phyloP scores from a whole-genome alignment of 1,139 yeast genomes.

The Scheffersomyces segobiensis region DNA sequence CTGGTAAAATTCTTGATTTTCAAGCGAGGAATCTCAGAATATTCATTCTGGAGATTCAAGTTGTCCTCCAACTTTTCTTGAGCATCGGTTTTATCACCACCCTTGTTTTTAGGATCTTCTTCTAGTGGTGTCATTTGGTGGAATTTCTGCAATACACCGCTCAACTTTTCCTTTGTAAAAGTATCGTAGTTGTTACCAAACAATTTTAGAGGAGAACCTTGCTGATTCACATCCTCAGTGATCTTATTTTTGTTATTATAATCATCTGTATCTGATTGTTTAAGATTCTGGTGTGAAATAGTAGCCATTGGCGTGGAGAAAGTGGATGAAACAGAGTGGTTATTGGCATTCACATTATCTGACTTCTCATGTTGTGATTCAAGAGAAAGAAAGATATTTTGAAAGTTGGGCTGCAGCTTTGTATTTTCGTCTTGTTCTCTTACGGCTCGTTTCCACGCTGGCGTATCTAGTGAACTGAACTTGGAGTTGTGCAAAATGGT shows the following conservation, averaged over 20 bases:
- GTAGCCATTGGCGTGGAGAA: conserved; percentile 36
- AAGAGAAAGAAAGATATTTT: conserved; percentile 30
- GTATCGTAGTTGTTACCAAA: conserved; percentile 43
- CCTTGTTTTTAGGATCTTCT: background rate
- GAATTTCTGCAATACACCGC: conserved; percentile 30
- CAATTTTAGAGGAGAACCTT: conserved; percentile 41
- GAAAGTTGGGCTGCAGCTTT: conserved; percentile 31
- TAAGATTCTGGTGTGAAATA: conserved; percentile 13
- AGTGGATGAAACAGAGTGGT: conserved; percentile 36
- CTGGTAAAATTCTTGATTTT: conserved; percentile 35
- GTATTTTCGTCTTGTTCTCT: conserved; percentile 29
- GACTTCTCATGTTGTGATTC: conserved; percentile 11
- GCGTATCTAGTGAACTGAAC: conserved; percentile 24
- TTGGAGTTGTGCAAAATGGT: conserved; percentile 41
- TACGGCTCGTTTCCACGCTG: conserved; percentile 40
- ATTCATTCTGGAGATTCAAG: conserved; percentile 1
- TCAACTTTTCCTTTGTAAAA: conserved; percentile 39
- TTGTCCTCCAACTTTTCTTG: background rate
- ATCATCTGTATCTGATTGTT: background rate
- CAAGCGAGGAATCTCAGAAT: conserved; percentile 20
- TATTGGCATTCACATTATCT: conserved; percentile 8
- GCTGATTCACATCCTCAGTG: conserved; percentile 9
- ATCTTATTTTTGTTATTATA: background rate
- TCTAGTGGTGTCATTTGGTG: conserved; percentile 8
- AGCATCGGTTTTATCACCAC: background rate